Base-by-base conservation (phyloP, 2,329 filamentous ascomycete species). In the Teratosphaeria destructans region DNA sequence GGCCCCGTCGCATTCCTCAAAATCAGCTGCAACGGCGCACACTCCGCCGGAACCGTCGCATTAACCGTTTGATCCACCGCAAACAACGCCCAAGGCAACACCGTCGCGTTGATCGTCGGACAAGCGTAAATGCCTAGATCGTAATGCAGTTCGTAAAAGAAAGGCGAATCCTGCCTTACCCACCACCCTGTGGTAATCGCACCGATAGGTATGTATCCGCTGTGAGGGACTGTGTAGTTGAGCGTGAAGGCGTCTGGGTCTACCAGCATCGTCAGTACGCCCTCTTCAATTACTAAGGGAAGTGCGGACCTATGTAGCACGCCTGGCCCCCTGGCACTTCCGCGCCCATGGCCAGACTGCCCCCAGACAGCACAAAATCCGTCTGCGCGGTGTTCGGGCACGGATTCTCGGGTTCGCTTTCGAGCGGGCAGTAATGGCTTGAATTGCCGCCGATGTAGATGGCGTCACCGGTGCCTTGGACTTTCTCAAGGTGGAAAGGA, bases 401-500 rank as follows among this genome's bases (percentile, higher is more conserved):
- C 60, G 55, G 61, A 47, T 57, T 63, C 8, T 54, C 59, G 23
- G 52, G 55, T 39, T 57, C 55, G 29, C 63, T 61, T n/a, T 54
- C 34, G 29, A 63, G 59, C 5, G 71, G 71, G 62, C 71, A 73
- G 62, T 69, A 72, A 23, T 63, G 58, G n/a, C 65, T 59, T 3
- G 70, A 62, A 12, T 58, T 34, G 32, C 70, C 69, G 58, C 69
- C 69, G 56, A 72, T 64, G 62, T 63, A 70, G 64, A 73, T 62
- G 34, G 57, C 53, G 60, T 65, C 16, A 54, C 60, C 60, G 52
- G 59, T 61, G 56, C 70, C 70, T 52, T 65, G 61, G 54, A 49
- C 16, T 49, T 49, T 49, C 43, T 54, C 19, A 5, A 54, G 7
- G 27, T 54, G 53, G 27, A 54, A 54, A 8, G 27, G 23, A 8